Conservation (phyloP, 352 stramenopile genomes). For the Phytophthora cactorum region DNA sequence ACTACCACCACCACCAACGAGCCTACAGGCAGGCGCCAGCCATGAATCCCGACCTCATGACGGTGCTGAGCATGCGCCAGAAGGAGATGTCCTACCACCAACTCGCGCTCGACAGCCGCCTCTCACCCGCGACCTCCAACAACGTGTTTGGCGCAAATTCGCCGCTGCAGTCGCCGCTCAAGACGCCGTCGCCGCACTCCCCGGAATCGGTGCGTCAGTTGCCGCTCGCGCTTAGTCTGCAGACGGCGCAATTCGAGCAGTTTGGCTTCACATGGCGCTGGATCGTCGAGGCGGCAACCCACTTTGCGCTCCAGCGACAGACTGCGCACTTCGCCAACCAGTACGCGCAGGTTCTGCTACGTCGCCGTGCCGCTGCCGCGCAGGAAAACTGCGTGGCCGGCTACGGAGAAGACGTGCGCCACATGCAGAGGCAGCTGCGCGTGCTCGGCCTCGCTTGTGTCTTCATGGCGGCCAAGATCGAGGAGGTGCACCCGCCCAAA, state of each 20-base stretch:
- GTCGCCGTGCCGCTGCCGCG: slow-evolving; percentile 48
- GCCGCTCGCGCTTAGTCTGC: slow-evolving; percentile 38
- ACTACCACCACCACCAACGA: slow-evolving; percentile 5
- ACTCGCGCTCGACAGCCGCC: slow-evolving; percentile 41
- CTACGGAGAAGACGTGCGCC: slow-evolving; percentile 57
- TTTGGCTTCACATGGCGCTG: slow-evolving; percentile 83
- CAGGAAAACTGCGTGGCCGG: slow-evolving; percentile 44
- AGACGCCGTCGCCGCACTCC: slow-evolving; percentile 33
- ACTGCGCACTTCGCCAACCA: slow-evolving; percentile 79
- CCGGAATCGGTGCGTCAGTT: slow-evolving; percentile 63
- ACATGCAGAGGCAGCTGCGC: slow-evolving; percentile 64
- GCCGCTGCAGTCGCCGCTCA: slow-evolving; percentile 40
- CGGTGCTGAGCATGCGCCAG: slow-evolving; percentile 82
- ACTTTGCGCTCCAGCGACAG: slow-evolving; percentile 83
- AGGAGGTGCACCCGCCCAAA: slow-evolving; percentile 83
- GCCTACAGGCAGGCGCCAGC: slow-evolving; percentile 18
- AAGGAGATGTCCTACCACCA: slow-evolving; percentile 86
- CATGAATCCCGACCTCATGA: slow-evolving; percentile 72
- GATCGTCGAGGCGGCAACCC: slow-evolving; percentile 64
- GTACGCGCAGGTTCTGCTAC: slow-evolving; percentile 78
- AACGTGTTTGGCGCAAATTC: slow-evolving; percentile 17
- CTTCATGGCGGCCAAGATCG: slow-evolving; percentile 88
- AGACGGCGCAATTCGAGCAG: slow-evolving; percentile 59
- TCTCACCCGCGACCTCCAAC: slow-evolving; percentile 14
- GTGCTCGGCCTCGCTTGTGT: slow-evolving; percentile 68